Conservation (phyloP, 2,329 filamentous ascomycete genomes). For the Byssothecium circinans region DNA sequence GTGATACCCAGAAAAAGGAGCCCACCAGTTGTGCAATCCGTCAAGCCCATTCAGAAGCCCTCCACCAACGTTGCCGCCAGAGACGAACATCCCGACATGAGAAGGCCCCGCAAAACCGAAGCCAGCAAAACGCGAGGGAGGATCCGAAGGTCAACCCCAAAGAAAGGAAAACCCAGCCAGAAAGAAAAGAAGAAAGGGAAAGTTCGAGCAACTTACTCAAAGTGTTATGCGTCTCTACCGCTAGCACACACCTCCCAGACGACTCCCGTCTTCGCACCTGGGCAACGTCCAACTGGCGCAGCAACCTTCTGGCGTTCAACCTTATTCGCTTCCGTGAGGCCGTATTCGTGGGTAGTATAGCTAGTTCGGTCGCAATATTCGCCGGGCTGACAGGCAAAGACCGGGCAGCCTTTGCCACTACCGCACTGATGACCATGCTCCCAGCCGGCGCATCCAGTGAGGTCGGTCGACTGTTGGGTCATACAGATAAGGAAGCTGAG, state of each 20-base stretch:
- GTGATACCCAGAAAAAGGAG: too few relatives aligned
- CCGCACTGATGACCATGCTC: slow-evolving; percentile 9
- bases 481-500: slow-evolving; percentile 13
- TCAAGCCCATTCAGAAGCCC: too few relatives aligned
- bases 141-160: too few relatives aligned
- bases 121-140: too few relatives aligned
- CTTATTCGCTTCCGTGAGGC: background rate
- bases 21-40: too few relatives aligned
- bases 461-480: slow-evolving; percentile 1
- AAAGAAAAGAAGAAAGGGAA: background rate
- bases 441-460: slow-evolving; percentile 8
- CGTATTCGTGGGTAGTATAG: slow-evolving; percentile 9
- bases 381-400: slow-evolving; percentile 7
- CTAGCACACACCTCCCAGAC: background rate
- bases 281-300: background rate
- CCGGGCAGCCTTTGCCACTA: slow-evolving; percentile 5
- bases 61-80: too few relatives aligned
- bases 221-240: background rate
- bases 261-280: background rate
- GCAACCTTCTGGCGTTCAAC: background rate
- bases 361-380: slow-evolving; percentile 10
- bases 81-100: too few relatives aligned
- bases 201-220: background rate
- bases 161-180: too few relatives aligned
- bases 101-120: too few relatives aligned